phyloP scores from a whole-genome alignment of 2,329 filamentous ascomycete species.

The Alternaria sp. region DNA sequence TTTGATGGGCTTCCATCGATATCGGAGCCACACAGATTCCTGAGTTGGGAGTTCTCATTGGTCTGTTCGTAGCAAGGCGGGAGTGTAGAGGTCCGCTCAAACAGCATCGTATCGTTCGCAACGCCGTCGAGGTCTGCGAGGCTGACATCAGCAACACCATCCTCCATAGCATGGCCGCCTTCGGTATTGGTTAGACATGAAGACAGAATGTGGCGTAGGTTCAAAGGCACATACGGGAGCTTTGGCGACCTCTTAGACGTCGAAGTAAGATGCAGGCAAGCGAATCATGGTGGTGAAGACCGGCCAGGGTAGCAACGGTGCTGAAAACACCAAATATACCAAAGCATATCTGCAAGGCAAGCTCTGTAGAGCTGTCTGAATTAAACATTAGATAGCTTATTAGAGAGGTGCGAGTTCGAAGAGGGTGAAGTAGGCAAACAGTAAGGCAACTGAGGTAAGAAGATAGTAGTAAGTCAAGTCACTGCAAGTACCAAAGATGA shows the following conservation, averaged over 20 bases:
- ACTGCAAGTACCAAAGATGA: neutral
- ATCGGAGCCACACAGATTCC: too few species aligned
- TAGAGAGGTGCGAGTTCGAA: rapidly evolving
- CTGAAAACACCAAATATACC: slow-evolving; percentile 14
- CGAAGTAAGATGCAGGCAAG: slow-evolving; percentile 15
- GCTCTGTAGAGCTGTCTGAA: neutral
- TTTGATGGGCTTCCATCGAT: too few species aligned
- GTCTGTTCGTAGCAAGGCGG: too few species aligned
- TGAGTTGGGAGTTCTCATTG: too few species aligned
- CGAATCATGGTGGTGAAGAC: slow-evolving; percentile 18
- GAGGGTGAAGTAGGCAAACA: neutral
- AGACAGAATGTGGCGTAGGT: too few species aligned
- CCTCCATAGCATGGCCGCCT: too few species aligned
- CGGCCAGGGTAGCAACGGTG: slow-evolving; percentile 11
- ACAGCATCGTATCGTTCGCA: too few species aligned
- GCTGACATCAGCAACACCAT: too few species aligned
- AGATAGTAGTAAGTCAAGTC: neutral
- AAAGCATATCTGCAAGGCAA: slow-evolving; percentile 16
- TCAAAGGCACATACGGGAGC: too few species aligned
- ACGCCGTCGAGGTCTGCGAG: too few species aligned
- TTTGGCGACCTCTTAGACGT: neutral
- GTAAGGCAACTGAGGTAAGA: neutral
- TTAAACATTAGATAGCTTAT: neutral
- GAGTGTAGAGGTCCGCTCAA: too few species aligned
- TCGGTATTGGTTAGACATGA: too few species aligned